Evolutionary conservation across 495 filamentous ascomycete genomes (phyloP).

Genomic region (Penicillium malachiteum): DNA sequence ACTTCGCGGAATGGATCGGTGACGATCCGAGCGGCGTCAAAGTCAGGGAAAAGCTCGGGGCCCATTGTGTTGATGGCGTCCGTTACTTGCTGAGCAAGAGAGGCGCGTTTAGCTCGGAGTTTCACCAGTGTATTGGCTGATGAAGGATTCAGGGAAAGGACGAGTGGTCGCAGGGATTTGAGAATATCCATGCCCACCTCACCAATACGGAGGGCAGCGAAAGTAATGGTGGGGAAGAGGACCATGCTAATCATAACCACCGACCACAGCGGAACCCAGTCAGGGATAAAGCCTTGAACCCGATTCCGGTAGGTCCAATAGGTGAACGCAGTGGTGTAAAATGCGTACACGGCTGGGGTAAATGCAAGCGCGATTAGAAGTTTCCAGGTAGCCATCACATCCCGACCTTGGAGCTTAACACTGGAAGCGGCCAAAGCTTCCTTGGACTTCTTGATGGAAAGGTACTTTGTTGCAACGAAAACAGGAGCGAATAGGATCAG

Average conservation of each 20-base stretch:
- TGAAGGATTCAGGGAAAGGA: constrained; percentile 83
- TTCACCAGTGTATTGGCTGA: constrained; percentile 81
- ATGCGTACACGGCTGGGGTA: constrained; percentile 79
- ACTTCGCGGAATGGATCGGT: constrained; percentile 56
- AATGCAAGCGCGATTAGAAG: constrained; percentile 87
- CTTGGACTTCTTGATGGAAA: constrained; percentile 86
- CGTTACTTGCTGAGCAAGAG: constrained; percentile 79
- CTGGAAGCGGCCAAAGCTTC: constrained; percentile 88
- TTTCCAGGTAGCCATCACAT: constrained; percentile 99
- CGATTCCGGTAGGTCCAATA: constrained; percentile 79
- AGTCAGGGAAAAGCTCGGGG: constrained; percentile 96
- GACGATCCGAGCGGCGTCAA: constrained; percentile 79
- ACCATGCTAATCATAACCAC: constrained; percentile 70
- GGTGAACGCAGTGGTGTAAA: constrained; percentile 72
- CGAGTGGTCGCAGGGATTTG: constrained; percentile 87
- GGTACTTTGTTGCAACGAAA: constrained; percentile 83
- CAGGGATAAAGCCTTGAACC: constrained; percentile 73
- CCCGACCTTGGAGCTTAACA: constrained; percentile 89
- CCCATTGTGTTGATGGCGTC: constrained; percentile 92
- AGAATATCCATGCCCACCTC: constrained; percentile 97
- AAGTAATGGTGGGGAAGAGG: constrained; percentile 85
- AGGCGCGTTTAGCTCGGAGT: constrained; percentile 68
- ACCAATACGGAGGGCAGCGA: constrained; percentile 90
- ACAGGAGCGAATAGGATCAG: constrained; percentile 85
- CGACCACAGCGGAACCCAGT: constrained; percentile 77